Percentiles rank a stretch among this genome's conserved stretches.
Conservation (phyloP, 768 basidiomycete genomes). For the Auriculariales sp. region DNA sequence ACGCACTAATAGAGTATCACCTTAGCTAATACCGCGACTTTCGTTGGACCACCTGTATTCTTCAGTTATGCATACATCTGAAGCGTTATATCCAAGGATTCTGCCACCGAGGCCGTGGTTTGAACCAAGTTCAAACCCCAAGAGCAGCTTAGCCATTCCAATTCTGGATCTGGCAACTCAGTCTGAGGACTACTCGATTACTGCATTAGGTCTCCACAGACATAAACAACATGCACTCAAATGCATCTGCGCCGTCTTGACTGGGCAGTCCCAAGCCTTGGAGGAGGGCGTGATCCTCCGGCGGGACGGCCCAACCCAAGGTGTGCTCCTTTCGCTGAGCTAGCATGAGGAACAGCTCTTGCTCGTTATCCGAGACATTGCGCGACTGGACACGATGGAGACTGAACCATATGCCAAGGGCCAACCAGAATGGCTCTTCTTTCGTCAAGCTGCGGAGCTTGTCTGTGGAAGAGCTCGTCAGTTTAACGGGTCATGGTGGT, state of each 20-base stretch:
- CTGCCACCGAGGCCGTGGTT: too few relatives aligned
- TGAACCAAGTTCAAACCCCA: too few relatives aligned
- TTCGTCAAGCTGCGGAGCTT: conserved; percentile 59
- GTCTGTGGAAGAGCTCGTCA: conserved; percentile 17
- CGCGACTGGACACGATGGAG: conserved; percentile 41
- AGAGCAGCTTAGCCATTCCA: too few relatives aligned
- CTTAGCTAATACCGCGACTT: too few relatives aligned
- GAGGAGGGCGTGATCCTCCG: conserved; percentile 38
- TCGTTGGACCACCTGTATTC: too few relatives aligned
- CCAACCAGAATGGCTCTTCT: conserved; percentile 64
- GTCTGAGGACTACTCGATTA: too few relatives aligned
- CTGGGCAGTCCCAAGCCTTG: conserved; percentile 29
- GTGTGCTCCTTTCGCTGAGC: conserved; percentile 47
- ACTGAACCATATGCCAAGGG: conserved; percentile 67
- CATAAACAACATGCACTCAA: background rate
- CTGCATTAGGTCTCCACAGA: background rate
- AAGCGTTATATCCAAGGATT: too few relatives aligned
- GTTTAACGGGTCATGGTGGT: too few relatives aligned
- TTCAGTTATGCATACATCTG: too few relatives aligned
- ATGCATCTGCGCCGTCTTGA: background rate
- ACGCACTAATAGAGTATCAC: too few relatives aligned
- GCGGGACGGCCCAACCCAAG: conserved; percentile 37
- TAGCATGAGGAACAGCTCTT: conserved; percentile 40
- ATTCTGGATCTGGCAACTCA: too few relatives aligned
- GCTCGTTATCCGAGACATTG: conserved; percentile 11